phyloP scores from a whole-genome alignment of 768 basidiomycete genomes.

The Coprinopsis cinerea region DNA sequence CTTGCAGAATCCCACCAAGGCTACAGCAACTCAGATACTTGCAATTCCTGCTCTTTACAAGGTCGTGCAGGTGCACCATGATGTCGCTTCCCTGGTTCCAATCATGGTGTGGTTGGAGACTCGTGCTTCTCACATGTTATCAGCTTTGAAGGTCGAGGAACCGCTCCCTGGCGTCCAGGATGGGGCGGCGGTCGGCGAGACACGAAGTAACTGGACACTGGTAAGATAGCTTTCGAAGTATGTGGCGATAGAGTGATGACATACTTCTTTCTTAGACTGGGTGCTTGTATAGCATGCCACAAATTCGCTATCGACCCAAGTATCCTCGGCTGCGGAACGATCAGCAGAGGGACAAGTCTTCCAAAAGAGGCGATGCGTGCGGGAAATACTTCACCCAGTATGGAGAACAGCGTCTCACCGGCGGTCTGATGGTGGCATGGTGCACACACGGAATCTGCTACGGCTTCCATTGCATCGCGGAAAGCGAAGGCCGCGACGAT shows the following conservation, averaged over 20 bases:
- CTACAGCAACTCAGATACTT: not conserved
- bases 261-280: not conserved
- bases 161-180: not conserved
- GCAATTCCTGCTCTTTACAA: constrained; percentile 1
- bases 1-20: not conserved
- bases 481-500: constrained; percentile 30
- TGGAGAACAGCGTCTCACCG: constrained; percentile 20
- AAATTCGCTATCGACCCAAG: not conserved
- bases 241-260: not conserved
- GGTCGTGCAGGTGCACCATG: not conserved
- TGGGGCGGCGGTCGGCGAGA: not conserved
- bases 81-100: not conserved
- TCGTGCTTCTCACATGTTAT: not conserved
- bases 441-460: constrained; percentile 28
- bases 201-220: constrained; percentile 11
- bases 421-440: constrained; percentile 27
- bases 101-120: not conserved
- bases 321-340: not conserved
- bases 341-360: not conserved
- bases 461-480: constrained; percentile 30
- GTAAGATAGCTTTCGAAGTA: not conserved
- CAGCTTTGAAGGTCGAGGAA: not conserved
- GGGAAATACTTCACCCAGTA: constrained; percentile 4
- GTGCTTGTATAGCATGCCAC: constrained; percentile 4
- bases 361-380: not conserved